Evolutionary conservation across 2,329 filamentous ascomycete species (phyloP), one percentile per base, ranked within the genome.

Genomic region (Aspergillus bombycis): DNA sequence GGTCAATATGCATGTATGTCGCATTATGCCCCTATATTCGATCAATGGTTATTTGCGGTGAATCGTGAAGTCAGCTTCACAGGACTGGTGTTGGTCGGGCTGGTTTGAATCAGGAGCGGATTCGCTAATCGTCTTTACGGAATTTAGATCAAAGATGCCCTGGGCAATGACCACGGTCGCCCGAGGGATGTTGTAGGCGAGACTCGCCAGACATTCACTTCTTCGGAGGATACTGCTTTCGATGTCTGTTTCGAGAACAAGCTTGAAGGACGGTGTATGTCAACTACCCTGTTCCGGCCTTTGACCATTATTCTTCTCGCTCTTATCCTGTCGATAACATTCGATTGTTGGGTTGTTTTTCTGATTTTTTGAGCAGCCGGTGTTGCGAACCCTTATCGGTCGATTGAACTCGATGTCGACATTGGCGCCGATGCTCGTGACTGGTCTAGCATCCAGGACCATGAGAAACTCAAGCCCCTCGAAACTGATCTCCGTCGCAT

Each of bases 351-450:
- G 16, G 14, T 23, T 26, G 16, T 3, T 41, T 54, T 6, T 32
- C 55, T 53, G 41, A 62, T 43, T 7, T 48, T 12, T 28, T 30
- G 28, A 21, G 23, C 21, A 79, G 79, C 76, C 56, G 72, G 75
- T 28, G 77, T 77, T 65, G 75, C 77, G 57, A 81, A 82, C 78
- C 84, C 88, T 58, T 82, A 78, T 75, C 91, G 93, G 69, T 86
- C 91, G 78, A 81, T 97, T 70, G 94, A 97, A 82, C 91, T 97
- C 73, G 94, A 97, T 80, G 91, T 97, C 77, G 94, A 97, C 79
- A 96, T 97, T 73, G 94, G 94, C 74, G 94, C 94, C 80, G 94
- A 97, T 79, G 95, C 95, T 69, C 96, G 96, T 80, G 95, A 99
- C 83, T 99, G 95, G 95, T 93, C 90, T 69, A 93, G 93, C 71